Conservation (phyloP, 2,329 filamentous ascomycete genomes). For the Ophiostoma sp. region DNA sequence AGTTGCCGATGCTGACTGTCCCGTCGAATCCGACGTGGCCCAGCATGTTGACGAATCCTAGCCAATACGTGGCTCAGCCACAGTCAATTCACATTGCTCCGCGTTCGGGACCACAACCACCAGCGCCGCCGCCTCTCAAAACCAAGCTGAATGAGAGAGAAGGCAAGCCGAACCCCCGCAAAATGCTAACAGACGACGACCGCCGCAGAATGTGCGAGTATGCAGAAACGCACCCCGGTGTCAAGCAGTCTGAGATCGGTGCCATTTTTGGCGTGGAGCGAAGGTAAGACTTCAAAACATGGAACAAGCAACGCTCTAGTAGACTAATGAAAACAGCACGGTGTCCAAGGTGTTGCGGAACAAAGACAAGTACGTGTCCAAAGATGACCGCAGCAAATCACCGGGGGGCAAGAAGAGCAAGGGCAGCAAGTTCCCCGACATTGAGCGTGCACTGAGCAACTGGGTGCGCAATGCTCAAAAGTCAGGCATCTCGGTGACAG, state of each 20-base stretch:
- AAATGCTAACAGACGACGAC: constrained; percentile 86
- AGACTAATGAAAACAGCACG: constrained; percentile 56
- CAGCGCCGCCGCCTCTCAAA: constrained; percentile 49
- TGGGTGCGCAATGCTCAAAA: constrained; percentile 80
- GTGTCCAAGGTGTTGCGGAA: constrained; percentile 96
- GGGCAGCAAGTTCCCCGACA: constrained; percentile 80
- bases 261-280: constrained; percentile 91
- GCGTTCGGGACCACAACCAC: constrained; percentile 13
- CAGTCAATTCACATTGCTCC: constrained; percentile 15
- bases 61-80: constrained; percentile 55
- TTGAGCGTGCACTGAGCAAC: constrained; percentile 82
- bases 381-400: constrained; percentile 71
- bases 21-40: constrained; percentile 66
- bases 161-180: constrained; percentile 62
- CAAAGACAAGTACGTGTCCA: constrained; percentile 87
- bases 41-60: constrained; percentile 71
- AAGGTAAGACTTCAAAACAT: constrained; percentile 55
- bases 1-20: constrained; percentile 66
- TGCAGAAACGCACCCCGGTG: constrained; percentile 79
- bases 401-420: constrained; percentile 71
- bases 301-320: neutral
- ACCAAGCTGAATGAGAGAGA: constrained; percentile 39
- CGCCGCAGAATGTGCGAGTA: constrained; percentile 90
- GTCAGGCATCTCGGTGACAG: constrained; percentile 66
- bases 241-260: constrained; percentile 96